Percentiles rank a stretch among this genome's conserved stretches.
These are phyloP conservation scores for Drechslerella stenobrocha DNA, from an alignment of 2,329 filamentous ascomycete genomes.

Conservation along the genomic window DNA sequence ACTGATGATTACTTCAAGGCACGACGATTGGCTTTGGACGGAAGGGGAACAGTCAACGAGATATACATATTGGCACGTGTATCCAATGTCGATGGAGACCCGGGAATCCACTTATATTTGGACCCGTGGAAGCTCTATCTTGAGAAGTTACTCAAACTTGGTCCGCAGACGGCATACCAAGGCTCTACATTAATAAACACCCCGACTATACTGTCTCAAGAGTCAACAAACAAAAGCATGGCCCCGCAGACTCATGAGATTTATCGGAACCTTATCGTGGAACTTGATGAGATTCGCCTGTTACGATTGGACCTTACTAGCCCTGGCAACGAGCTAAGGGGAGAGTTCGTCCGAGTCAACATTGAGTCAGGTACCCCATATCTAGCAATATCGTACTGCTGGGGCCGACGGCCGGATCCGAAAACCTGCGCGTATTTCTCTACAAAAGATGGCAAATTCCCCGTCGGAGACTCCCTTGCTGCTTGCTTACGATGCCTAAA, in stretches of 20 bases:
- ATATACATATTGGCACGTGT: constrained; percentile 1
- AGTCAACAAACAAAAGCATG: neutral
- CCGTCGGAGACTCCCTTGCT: neutral
- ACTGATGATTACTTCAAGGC: too few relatives aligned
- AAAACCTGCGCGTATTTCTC: neutral
- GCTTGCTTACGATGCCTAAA: neutral
- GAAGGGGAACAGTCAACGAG: neutral
- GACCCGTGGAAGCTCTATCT: neutral
- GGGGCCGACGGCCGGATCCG: neutral
- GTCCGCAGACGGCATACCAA: neutral
- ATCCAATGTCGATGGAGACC: neutral
- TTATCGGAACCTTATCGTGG: neutral
- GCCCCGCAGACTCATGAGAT: neutral
- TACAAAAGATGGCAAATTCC: neutral
- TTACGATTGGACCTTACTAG: neutral
- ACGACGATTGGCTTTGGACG: neutral
- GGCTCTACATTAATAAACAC: neutral
- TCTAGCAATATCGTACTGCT: neutral
- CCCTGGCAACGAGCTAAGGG: neutral
- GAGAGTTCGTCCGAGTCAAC: neutral
- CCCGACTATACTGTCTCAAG: neutral
- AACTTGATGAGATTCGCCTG: neutral
- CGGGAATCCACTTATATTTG: neutral
- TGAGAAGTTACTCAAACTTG: neutral
- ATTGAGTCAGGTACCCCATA: neutral